phyloP scores from a whole-genome alignment of 106 monocot genomes.

The Allium sativum region DNA sequence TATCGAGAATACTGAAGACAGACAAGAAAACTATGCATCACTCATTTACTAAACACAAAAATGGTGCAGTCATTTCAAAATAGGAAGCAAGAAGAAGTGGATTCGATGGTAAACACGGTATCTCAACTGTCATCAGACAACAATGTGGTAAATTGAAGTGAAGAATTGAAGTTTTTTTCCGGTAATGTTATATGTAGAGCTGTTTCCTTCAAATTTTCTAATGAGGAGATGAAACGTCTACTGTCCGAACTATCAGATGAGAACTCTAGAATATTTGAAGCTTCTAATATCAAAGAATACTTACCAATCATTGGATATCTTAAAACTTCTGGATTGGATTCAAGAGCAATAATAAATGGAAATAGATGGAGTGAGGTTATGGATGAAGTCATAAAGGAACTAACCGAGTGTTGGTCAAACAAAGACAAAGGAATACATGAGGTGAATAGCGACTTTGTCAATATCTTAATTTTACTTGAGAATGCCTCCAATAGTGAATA shows the following conservation, averaged over 20 bases:
- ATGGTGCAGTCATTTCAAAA: constrained; percentile 1
- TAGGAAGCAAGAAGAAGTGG: background rate
- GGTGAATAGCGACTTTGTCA: background rate
- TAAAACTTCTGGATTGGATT: background rate
- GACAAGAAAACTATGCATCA: background rate
- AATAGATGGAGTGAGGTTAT: background rate
- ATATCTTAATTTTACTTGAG: background rate
- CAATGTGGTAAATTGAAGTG: no score
- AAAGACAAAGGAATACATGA: no score
- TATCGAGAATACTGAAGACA: background rate
- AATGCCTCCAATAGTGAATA: background rate
- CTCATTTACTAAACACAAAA: background rate
- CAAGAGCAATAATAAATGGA: background rate
- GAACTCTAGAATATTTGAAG: background rate
- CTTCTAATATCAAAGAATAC: background rate
- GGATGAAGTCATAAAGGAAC: background rate
- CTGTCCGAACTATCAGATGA: background rate
- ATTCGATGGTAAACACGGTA: background rate
- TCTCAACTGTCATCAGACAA: no score
- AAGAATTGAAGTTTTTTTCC: no score
- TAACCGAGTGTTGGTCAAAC: background rate
- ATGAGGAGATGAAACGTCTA: background rate
- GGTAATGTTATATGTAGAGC: background rate
- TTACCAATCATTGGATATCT: background rate
- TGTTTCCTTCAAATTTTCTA: background rate